These are phyloP conservation scores for Gastrolobium bilobum DNA, from an alignment of 306 rosid genomes.

Conservation along the genomic window DNA sequence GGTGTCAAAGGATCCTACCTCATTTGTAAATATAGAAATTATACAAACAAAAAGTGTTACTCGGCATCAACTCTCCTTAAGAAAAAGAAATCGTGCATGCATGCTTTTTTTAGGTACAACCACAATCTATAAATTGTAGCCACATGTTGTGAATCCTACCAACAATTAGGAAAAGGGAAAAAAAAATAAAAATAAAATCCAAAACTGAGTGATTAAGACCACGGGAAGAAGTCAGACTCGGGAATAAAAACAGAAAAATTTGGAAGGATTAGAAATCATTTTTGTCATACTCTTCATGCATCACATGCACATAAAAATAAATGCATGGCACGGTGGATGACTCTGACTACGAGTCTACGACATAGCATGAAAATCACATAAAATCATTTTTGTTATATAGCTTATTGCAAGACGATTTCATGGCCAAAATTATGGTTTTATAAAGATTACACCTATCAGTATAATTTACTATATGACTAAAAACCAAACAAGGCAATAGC, in stretches of 20 bases:
- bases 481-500: constrained; percentile 32
- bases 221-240: constrained; percentile 29
- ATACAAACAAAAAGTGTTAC: not conserved
- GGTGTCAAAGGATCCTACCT: no score
- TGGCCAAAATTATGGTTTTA: constrained; percentile 49
- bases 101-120: constrained; percentile 11
- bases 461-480: constrained; percentile 45
- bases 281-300: constrained; percentile 38
- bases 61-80: not conserved
- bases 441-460: constrained; percentile 56
- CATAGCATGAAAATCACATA: constrained; percentile 32
- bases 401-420: constrained; percentile 43
- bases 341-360: not conserved
- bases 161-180: constrained; percentile 12
- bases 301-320: constrained; percentile 40
- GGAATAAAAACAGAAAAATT: constrained; percentile 24
- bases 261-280: constrained; percentile 43
- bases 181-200: not conserved
- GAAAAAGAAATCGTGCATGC: constrained; percentile 29
- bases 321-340: constrained; percentile 23
- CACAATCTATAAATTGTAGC: constrained; percentile 41
- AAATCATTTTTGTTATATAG: constrained; percentile 3
- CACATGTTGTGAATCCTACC: constrained; percentile 44
- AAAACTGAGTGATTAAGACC: constrained; percentile 37
- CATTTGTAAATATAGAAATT: not conserved